phyloP scores from a whole-genome alignment of 345 rosid genomes.

The Salix caprea region DNA sequence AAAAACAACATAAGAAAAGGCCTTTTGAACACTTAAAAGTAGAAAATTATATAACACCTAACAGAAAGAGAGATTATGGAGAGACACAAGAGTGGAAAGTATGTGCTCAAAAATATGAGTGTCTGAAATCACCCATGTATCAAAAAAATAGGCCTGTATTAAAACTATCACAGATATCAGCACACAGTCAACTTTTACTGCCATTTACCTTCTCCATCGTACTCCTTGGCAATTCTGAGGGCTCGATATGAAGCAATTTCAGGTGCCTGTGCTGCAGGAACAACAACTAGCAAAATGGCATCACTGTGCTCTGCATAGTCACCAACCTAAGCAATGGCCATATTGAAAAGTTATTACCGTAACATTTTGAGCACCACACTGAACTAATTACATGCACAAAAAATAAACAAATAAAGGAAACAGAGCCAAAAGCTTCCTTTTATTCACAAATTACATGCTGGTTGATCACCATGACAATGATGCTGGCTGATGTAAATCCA shows the following conservation, averaged over 20 bases:
- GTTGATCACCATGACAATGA: neutral
- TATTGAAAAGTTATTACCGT: neutral
- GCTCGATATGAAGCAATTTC: constrained; percentile 87
- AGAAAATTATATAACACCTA: neutral
- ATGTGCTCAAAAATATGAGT: neutral
- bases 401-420: neutral
- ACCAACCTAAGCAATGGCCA: constrained; percentile 47
- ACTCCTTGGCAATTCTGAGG: constrained; percentile 84
- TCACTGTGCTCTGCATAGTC: constrained; percentile 77
- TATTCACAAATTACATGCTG: neutral
- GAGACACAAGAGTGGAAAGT: neutral
- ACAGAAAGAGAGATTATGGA: neutral
- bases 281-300: constrained; percentile 78
- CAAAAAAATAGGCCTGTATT: neutral
- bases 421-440: neutral
- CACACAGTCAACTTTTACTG: neutral
- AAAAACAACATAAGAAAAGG: neutral
- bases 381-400: neutral
- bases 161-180: neutral
- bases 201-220: constrained; percentile 66
- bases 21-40: neutral
- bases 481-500: neutral
- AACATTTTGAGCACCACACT: neutral
- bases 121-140: neutral
- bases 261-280: constrained; percentile 84